Evolutionary conservation across 23 red algal genomes (phyloP).

Genomic region (Gracilaria gracilis): DNA sequence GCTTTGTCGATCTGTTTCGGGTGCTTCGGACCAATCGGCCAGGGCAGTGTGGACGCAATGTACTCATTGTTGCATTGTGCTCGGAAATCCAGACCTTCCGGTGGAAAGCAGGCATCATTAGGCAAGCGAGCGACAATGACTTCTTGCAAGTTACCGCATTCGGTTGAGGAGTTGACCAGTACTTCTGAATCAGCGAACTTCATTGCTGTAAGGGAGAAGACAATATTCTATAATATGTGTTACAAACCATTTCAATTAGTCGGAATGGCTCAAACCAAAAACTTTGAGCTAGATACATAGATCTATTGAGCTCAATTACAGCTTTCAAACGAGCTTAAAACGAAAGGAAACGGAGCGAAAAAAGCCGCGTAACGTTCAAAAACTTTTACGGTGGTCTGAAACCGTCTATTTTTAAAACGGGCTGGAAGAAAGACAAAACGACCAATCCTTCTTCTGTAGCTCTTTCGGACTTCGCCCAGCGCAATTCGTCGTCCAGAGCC

Average conservation of each 20-base stretch:
- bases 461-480: background rate
- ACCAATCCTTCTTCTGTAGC: background rate
- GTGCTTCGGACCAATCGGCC: slow-evolving; percentile 45
- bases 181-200: too few species aligned
- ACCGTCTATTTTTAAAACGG: background rate
- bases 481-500: background rate
- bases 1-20: slow-evolving; percentile 24
- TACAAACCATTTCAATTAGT: slow-evolving; percentile 12
- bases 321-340: background rate
- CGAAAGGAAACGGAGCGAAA: background rate
- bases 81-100: slow-evolving; percentile 45
- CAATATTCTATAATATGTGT: too few species aligned
- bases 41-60: slow-evolving; percentile 24
- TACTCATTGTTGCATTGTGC: slow-evolving; percentile 37
- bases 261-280: background rate
- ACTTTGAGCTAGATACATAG: background rate
- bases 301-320: background rate
- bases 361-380: background rate
- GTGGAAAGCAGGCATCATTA: slow-evolving; percentile 46
- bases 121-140: slow-evolving; percentile 44
- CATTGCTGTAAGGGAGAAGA: too few species aligned
- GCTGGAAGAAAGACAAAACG: background rate
- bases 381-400: background rate
- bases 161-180: slow-evolving; percentile 35
- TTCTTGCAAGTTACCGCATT: slow-evolving; percentile 32